Base-by-base conservation (phyloP, 495 filamentous ascomycete species). In the Chaetomidium leptoderma region DNA sequence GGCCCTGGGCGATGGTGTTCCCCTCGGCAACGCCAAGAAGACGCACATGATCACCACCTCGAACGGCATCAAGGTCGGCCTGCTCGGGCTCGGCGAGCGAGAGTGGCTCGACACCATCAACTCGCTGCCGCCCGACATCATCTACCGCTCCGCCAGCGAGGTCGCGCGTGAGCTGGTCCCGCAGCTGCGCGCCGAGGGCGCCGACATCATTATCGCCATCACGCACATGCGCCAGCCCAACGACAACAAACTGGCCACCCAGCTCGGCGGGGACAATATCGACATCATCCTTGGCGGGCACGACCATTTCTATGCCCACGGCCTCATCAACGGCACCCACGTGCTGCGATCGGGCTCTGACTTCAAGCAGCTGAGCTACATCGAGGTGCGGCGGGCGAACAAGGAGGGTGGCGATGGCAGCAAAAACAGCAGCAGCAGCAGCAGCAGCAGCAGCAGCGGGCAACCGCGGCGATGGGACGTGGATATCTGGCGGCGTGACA, bases 251-350 rank as follows among this genome's bases (percentile, higher is more conserved):
- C 72, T 96, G 7, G 91, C 91, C 0, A 75, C 83, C 50, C 82
- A 85, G 42, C 77, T 85, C 0, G 74, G 79, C 9, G 89, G 86
- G 0, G 67, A 86, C 14, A 46, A 24, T 19, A 84, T 95, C 26
- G 91, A 96, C 67, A 78, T 95, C 27, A 86, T 96, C 26, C 76
- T 96, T 1, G 90, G 91, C 40, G 91, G 91, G 4, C 91, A 96
- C 63, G 91, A 96, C 58, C 91, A 96, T 64, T 92, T 86, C 67
- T 96, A 96, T 62, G 77, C 76, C 30, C 90, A 96, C 68, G 76
- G 78, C 42, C 48, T 88, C 49, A 77, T 91, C 62, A 93, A 95
- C 58, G 83, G 85, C 14, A 84, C 81, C 4, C 90, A 96, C 64
- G 77, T 95, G 2, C 76, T 96, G 3, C 82, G 91, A 3, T 92